Conservation (phyloP, 192 early-diverging fungal species). For the Gigaspora rosea region DNA sequence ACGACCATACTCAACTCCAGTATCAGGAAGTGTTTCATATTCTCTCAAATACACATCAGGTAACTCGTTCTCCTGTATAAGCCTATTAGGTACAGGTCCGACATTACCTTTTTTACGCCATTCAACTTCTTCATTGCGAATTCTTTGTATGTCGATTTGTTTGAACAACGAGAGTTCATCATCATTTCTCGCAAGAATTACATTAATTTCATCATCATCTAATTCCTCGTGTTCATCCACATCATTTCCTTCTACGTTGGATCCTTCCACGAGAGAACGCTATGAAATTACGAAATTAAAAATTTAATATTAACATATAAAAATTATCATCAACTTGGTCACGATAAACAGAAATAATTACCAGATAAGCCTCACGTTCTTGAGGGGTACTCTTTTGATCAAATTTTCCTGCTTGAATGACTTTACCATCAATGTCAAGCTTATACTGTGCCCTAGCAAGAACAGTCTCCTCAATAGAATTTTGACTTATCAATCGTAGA, state of each 20-base stretch:
- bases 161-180: slow-evolving; percentile 77
- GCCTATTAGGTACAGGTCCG: slow-evolving; percentile 68
- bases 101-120: slow-evolving; percentile 58
- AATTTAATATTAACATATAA: too few species aligned
- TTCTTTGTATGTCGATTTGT: slow-evolving; percentile 76
- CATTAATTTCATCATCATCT: slow-evolving; percentile 91
- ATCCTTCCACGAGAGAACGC: slow-evolving; percentile 68
- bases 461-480: slow-evolving; percentile 94
- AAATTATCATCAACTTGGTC: too few species aligned
- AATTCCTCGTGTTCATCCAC: slow-evolving; percentile 70
- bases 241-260: slow-evolving; percentile 76
- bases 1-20: slow-evolving; percentile 64
- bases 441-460: slow-evolving; percentile 93
- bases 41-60: slow-evolving; percentile 83
- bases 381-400: slow-evolving; percentile 93
- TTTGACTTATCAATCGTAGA: slow-evolving; percentile 85
- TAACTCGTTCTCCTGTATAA: slow-evolving; percentile 85
- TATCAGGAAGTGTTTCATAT: slow-evolving; percentile 49
- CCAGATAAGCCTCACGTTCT: slow-evolving; percentile 87
- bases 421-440: slow-evolving; percentile 95
- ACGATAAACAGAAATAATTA: too few species aligned
- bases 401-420: slow-evolving; percentile 99
- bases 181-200: slow-evolving; percentile 83
- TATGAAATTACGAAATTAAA: too few species aligned
- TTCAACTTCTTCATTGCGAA: slow-evolving; percentile 43